These are phyloP conservation scores for Suhomyces sp. DNA, from an alignment of 805 yeast species.

Conservation along the genomic window DNA sequence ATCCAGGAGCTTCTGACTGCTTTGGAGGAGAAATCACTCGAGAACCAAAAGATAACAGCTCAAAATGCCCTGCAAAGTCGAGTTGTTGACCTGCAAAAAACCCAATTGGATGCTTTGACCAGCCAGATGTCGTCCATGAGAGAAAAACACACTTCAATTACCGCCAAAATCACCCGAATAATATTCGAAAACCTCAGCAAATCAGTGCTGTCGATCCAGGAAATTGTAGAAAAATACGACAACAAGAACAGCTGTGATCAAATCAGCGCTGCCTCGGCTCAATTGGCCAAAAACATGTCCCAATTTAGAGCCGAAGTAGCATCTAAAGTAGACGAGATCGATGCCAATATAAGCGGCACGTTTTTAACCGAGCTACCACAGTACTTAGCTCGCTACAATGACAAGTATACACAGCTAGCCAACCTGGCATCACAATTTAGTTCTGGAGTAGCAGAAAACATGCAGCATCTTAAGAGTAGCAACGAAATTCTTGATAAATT, in stretches of 20 bases:
- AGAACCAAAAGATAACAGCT: not conserved
- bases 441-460: slow-evolving; percentile 3
- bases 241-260: slow-evolving; percentile 5
- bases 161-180: slow-evolving; percentile 10
- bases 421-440: slow-evolving; percentile 1
- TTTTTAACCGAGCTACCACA: slow-evolving; percentile 7
- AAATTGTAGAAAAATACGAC: slow-evolving; percentile 1
- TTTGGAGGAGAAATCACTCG: not conserved
- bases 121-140: slow-evolving; percentile 9
- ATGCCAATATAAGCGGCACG: slow-evolving; percentile 6
- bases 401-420: slow-evolving; percentile 5
- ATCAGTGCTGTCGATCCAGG: slow-evolving; percentile 9
- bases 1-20: not conserved
- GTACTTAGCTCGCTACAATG: slow-evolving; percentile 9
- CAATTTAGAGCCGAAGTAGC: slow-evolving; percentile 6
- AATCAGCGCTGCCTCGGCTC: not conserved
- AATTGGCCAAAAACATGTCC: slow-evolving; percentile 2
- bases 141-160: slow-evolving; percentile 10
- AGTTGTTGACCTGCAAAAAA: not conserved
- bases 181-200: slow-evolving; percentile 10
- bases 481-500: slow-evolving; percentile 15
- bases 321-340: slow-evolving; percentile 5
- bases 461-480: slow-evolving; percentile 7
- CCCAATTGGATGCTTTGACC: slow-evolving; percentile 6
- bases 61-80: not conserved